Conservation (phyloP, 2,329 filamentous ascomycete genomes). For the Graphilbum fragrans region DNA sequence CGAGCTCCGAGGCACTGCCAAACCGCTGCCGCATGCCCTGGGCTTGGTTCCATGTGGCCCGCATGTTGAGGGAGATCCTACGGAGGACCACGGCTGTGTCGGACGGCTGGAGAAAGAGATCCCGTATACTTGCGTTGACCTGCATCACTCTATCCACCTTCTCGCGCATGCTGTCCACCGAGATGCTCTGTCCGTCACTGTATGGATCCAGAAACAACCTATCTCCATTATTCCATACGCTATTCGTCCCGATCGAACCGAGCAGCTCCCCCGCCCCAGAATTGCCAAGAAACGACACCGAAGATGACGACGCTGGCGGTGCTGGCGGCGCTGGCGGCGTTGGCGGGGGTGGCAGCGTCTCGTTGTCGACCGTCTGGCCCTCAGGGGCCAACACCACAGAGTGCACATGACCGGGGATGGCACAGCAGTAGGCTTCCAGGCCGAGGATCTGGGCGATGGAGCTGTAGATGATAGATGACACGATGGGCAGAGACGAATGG, state of each 20-base stretch:
- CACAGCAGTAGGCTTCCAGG: constrained; percentile 65
- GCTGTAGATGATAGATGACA: constrained; percentile 80
- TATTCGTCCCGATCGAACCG: background rate
- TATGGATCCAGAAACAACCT: constrained; percentile 81
- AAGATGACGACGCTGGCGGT: background rate
- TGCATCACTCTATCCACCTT: constrained; percentile 42
- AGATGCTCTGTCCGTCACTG: constrained; percentile 54
- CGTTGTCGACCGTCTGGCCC: constrained; percentile 48
- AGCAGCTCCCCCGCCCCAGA: background rate
- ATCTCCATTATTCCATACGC: constrained; percentile 18
- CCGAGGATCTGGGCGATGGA: constrained; percentile 63
- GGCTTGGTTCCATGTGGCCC: constrained; percentile 42
- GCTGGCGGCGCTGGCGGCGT: background rate
- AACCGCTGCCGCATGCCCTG: no score
- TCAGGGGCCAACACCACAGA: constrained; percentile 56
- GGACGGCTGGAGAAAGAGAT: constrained; percentile 50
- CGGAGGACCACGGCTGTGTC: constrained; percentile 55
- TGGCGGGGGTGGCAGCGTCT: constrained; percentile 14
- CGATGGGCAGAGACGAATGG: constrained; percentile 73
- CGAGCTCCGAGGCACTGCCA: no score
- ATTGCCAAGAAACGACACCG: background rate
- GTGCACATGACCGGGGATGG: constrained; percentile 77
- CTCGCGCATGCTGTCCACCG: constrained; percentile 41
- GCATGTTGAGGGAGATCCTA: constrained; percentile 70
- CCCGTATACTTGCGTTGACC: constrained; percentile 13